Evolutionary conservation across 2,329 filamentous ascomycete genomes (phyloP), one percentile per base, ranked within the genome.

Genomic region (Furcasterigmium furcatum): DNA sequence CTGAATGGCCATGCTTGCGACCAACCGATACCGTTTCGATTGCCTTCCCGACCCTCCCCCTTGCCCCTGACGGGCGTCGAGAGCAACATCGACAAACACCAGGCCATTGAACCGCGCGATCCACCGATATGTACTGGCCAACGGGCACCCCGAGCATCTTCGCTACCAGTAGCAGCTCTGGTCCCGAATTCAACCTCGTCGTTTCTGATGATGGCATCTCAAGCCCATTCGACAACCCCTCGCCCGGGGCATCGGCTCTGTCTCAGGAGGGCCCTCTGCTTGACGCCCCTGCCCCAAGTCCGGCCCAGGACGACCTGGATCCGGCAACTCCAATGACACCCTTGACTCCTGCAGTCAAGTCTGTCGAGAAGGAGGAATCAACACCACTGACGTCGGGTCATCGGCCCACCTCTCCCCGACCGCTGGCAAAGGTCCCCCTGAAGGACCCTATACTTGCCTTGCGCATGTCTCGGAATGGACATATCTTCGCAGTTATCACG

Each of bases 401-500:
- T 44, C 41, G 50, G 43, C 56, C 58, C 18, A 7, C 45, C 50
- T 56, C 46, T 48, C 62, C 43, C 38, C 56, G 57, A 43, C 53
- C 52, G 41, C 57, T 56, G 52, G 52, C 56, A 35, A 49, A 58
- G 43, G 69, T 77, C 53, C 75, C 72, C 16, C 60, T 67, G 38
- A 80, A 73, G 59, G 86, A 87, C 60, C 80, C 77, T 19, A 82
- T 96, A 45, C 70, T 89, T 50, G 87, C 88, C 7, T 72, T 96
- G 44, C 82, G 84, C 52, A 80, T 91, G 34, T 88, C 91, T 3
- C 82, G 91, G 38, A 85, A 80, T 46, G 91, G 91, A 34, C 86
- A 91, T 58, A 71, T 82, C 50, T 96, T 99, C 67, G 88, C 88
- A 43, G 90, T 90, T 39, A 89, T 96, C 60, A 96, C 92, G 1